phyloP scores from a whole-genome alignment of 2,329 filamentous ascomycete species.

The Colletotrichum falcatum region DNA sequence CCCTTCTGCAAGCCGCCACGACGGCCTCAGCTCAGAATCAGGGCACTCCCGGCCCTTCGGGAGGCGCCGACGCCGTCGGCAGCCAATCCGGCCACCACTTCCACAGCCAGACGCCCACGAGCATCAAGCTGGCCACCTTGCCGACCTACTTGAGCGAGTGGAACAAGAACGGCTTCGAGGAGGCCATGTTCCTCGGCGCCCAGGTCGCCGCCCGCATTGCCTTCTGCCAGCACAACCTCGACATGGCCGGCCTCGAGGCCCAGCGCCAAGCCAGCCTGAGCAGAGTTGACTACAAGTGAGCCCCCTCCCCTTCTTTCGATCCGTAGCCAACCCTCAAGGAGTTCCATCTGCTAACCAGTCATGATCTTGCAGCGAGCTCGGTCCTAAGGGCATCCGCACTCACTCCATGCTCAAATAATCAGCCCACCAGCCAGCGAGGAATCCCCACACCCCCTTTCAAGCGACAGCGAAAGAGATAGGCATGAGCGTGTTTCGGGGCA shows the following conservation, averaged over 20 bases:
- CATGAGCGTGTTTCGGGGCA: neutral
- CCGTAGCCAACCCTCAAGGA: neutral
- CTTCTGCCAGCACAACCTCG: constrained; percentile 70
- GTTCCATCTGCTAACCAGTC: constrained; percentile 29
- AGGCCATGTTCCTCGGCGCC: constrained; percentile 87
- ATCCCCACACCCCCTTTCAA: neutral
- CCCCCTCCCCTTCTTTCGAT: constrained; percentile 31
- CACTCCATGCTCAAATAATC: constrained; percentile 64
- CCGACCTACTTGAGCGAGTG: constrained; percentile 92
- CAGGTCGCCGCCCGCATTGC: constrained; percentile 80
- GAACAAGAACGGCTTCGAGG: constrained; percentile 84
- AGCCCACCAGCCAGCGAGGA: neutral
- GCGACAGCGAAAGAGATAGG: constrained; percentile 17
- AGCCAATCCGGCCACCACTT: constrained; percentile 61
- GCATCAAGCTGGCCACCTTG: constrained; percentile 80
- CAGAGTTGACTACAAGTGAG: constrained; percentile 72
- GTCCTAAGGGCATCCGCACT: constrained; percentile 65
- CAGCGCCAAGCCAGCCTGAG: constrained; percentile 68
- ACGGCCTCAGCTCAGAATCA: constrained; percentile 65
- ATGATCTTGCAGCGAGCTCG: constrained; percentile 58
- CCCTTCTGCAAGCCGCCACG: constrained; percentile 90
- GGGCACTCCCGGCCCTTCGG: constrained; percentile 52
- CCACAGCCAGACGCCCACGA: constrained; percentile 81
- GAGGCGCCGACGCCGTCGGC: constrained; percentile 53
- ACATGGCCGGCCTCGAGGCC: constrained; percentile 62